Conservation (phyloP, 306 rosid species). For the Alnus glutinosa region DNA sequence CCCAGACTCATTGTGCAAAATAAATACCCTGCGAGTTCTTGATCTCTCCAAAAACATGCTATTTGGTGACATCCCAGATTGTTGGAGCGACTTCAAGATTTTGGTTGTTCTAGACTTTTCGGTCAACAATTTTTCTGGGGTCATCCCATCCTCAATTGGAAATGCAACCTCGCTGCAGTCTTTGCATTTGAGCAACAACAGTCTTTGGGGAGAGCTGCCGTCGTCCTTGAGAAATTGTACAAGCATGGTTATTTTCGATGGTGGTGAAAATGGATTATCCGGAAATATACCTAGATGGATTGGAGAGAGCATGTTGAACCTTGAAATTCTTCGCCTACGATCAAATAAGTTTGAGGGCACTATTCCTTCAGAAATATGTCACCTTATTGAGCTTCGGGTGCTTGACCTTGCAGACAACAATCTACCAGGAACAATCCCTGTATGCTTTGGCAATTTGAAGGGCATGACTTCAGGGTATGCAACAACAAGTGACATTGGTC, state of each 20-base stretch:
- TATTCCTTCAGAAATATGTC: conserved; percentile 33
- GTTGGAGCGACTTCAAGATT: conserved; percentile 17
- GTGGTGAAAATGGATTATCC: conserved; percentile 12
- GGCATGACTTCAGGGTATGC: conserved; percentile 9
- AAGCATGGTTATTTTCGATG: conserved; percentile 14
- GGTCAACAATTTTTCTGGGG: conserved; percentile 17
- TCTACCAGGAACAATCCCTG: conserved; percentile 32
- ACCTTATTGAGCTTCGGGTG: conserved; percentile 16
- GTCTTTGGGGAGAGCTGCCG: conserved; percentile 21
- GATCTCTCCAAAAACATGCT: conserved; percentile 33
- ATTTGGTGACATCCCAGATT: conserved; percentile 25
- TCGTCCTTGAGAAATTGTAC: conserved; percentile 8
- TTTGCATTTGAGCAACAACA: conserved; percentile 27
- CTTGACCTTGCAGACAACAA: conserved; percentile 36
- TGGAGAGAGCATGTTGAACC: conserved; percentile 13
- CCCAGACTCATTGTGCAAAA: conserved; percentile 24
- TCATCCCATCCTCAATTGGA: conserved; percentile 18
- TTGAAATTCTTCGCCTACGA: conserved; percentile 23
- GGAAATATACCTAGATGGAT: conserved; percentile 21
- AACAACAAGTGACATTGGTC: not conserved
- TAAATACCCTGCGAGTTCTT: conserved; percentile 13
- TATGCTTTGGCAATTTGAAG: conserved; percentile 19
- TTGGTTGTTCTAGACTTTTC: conserved; percentile 27
- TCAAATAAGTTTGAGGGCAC: conserved; percentile 23
- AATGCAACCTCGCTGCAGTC: conserved; percentile 1